A percentile compares a stretch with the other conserved stretches of the same genome.
These are phyloP conservation scores for Syzygium aqueum DNA, from an alignment of 345 rosid genomes.

Conservation along the genomic window DNA sequence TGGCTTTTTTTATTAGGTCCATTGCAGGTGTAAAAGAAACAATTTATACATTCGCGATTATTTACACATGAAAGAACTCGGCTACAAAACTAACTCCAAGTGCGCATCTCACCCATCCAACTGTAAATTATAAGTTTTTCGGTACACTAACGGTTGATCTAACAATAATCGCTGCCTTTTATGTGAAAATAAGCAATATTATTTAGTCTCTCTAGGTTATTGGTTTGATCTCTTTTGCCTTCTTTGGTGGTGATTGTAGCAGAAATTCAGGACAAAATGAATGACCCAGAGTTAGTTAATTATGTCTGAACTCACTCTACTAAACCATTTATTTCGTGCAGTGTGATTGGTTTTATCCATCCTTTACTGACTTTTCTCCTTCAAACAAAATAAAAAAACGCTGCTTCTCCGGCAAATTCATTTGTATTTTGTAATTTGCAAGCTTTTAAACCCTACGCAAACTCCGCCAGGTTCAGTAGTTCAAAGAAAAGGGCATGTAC, in stretches of 20 bases:
- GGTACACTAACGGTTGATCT: neutral
- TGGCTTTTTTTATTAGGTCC: neutral
- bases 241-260: neutral
- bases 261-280: neutral
- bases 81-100: neutral
- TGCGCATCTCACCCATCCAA: neutral
- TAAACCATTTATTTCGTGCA: neutral
- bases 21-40: neutral
- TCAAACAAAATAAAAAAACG: neutral
- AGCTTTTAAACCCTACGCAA: neutral
- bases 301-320: neutral
- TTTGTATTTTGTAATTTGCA: neutral
- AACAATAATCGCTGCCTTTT: neutral
- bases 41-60: neutral
- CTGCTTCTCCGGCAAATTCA: neutral
- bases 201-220: neutral
- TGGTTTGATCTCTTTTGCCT: neutral
- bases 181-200: neutral
- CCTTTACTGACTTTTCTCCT: neutral
- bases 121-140: neutral
- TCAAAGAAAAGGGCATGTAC: neutral
- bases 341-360: neutral
- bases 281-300: neutral
- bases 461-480: neutral
- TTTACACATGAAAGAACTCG: no score